Evolutionary conservation across 805 yeast genomes (phyloP).

Genomic region (Candida vartiovaarae): DNA sequence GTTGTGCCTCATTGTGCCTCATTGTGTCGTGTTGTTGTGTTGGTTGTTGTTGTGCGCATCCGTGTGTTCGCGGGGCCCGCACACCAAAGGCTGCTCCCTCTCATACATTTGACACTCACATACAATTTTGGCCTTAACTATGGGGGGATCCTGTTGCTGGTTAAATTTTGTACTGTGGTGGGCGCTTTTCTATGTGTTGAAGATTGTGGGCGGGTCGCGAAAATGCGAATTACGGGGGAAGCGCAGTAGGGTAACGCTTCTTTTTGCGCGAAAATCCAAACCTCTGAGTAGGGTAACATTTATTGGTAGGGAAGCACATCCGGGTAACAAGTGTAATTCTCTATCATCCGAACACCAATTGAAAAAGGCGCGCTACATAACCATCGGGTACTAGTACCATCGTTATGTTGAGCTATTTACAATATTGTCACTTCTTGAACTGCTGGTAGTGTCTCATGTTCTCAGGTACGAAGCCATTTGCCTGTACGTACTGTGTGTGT

Average conservation of each 20-base stretch:
- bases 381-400: no score
- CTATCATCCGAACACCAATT: no score
- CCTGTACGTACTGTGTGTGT: constrained; percentile 15
- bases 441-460: constrained; percentile 15
- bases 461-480: constrained; percentile 19
- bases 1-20: no score
- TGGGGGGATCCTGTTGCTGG: constrained; percentile 2
- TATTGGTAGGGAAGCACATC: no score
- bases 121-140: constrained; percentile 9
- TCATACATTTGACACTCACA: constrained; percentile 5
- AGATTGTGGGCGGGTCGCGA: not conserved
- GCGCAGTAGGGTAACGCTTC: constrained; percentile 1
- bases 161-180: not conserved
- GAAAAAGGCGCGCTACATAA: no score
- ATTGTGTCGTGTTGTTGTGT: no score
- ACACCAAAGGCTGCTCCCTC: no score
- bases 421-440: constrained; percentile 5
- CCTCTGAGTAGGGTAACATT: not conserved
- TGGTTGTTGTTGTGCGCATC: no score
- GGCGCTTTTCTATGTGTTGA: constrained; percentile 17
- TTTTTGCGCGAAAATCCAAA: no score
- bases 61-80: no score
- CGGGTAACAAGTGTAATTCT: no score
- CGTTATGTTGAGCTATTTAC: no score
- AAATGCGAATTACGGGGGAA: not conserved